Conservation (phyloP, 2,329 filamentous ascomycete genomes). For the Apiospora kogelbergensis region DNA sequence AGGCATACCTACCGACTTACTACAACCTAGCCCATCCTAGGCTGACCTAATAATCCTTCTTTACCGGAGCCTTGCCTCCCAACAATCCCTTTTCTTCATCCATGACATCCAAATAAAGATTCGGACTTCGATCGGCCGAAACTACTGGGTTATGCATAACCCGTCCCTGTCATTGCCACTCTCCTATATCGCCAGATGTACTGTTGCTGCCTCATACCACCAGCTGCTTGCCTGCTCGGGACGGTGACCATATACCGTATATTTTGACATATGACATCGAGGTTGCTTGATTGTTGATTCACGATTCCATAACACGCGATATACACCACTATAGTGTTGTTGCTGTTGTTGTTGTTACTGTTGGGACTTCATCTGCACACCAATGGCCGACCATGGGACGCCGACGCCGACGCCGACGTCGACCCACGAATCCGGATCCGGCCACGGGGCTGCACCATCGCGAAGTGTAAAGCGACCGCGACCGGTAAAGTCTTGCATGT, state of each 20-base stretch:
- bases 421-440: conserved; percentile 12
- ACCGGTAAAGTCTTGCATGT: conserved; percentile 55
- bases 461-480: conserved; percentile 53
- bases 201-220: neutral
- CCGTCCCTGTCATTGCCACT: neutral
- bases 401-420: conserved; percentile 14
- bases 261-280: neutral
- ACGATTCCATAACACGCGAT: neutral
- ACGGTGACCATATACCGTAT: neutral
- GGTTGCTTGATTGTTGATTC: neutral
- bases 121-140: conserved; percentile 4
- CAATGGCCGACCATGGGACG: conserved; percentile 15
- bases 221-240: neutral
- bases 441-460: conserved; percentile 17
- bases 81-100: neutral
- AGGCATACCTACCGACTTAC: neutral
- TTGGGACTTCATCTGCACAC: neutral
- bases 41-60: conserved; percentile 1
- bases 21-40: neutral
- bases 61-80: neutral
- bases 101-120: neutral
- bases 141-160: neutral
- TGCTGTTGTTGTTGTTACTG: neutral
- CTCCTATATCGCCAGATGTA: neutral
- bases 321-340: neutral